phyloP scores from a whole-genome alignment of 2,329 filamentous ascomycete species.

The Orbilia quercus region DNA sequence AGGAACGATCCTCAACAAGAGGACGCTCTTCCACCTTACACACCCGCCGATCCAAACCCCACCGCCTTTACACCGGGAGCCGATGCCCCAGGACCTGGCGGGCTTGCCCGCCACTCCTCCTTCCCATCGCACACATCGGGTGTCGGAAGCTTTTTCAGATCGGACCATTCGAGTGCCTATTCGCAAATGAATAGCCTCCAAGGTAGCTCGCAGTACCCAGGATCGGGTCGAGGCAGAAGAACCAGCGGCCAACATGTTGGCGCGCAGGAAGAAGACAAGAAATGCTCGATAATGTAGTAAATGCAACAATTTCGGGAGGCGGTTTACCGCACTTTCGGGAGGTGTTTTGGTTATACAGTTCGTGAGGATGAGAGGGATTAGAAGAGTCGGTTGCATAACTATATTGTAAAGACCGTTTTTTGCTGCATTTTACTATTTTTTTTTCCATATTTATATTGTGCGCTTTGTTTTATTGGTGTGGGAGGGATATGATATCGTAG shows the following conservation, averaged over 20 bases:
- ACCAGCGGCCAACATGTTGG: slow-evolving; percentile 28
- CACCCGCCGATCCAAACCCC: slow-evolving; percentile 46
- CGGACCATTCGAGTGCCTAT: slow-evolving; percentile 29
- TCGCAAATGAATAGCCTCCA: slow-evolving; percentile 46
- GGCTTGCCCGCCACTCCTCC: slow-evolving; percentile 38
- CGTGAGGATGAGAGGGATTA: not conserved
- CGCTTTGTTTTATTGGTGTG: not conserved
- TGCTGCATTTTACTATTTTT: slow-evolving; percentile 1
- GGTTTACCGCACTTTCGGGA: slow-evolving; percentile 1
- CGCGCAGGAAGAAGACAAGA: slow-evolving; percentile 41
- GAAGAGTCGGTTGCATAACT: not conserved
- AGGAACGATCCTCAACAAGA: slow-evolving; percentile 12
- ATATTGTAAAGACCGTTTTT: not conserved
- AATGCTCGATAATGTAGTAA: slow-evolving; percentile 55
- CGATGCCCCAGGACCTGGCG: slow-evolving; percentile 32
- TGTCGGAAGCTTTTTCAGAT: slow-evolving; percentile 28
- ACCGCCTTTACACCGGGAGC: slow-evolving; percentile 24
- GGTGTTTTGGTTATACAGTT: not conserved
- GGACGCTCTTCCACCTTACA: slow-evolving; percentile 46
- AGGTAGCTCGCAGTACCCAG: slow-evolving; percentile 36
- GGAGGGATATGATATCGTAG: not conserved
- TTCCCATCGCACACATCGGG: slow-evolving; percentile 30
- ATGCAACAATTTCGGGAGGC: slow-evolving; percentile 28
- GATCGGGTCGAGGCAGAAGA: slow-evolving; percentile 29
- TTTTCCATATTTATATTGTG: slow-evolving; percentile 2